Base-by-base conservation (phyloP, 345 rosid species). In the Cochlearia excelsa region DNA sequence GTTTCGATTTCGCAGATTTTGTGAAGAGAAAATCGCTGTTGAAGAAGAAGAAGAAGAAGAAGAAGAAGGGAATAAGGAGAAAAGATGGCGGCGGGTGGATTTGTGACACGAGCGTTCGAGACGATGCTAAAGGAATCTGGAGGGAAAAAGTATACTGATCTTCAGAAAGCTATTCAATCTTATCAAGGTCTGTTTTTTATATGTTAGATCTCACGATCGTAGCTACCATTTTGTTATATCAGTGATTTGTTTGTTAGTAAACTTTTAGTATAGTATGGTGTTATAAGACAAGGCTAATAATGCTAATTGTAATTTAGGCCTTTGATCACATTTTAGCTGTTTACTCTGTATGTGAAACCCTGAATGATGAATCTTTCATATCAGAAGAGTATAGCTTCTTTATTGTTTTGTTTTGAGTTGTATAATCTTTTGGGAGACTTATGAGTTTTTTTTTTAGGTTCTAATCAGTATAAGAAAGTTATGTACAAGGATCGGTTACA, bases 71-170 rank as follows among this genome's bases (percentile, higher is more conserved):
- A 9, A 44, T 9, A 27, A 37, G 59, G 26, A 46, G 45, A 10
- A 59, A 46, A 54, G 9, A 82, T 72, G 81, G 99, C 97, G 65
- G 99, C 97, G 8, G 99, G 95, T 28, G 99, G 97, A 26, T 93
- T 93, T 59, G 79, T 93, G 63, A 79, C 73, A 73, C 91, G 99
- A 39, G 97, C 97, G 34, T 89, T 93, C 63, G 97, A 93, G 81
- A 78, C 92, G 65, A 89, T 93, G 81, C 90, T 93, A 68, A 93
- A 89, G 77, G 99, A 93, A 76, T 86, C 94, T 60, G 77, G 83
- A 16, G 75, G 86, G 61, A 89, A 85, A 75, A 89, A 87, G 83
- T 75, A 51, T 50, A 85, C 92, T 46, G 97, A 87, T 81, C 97
- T 93, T 65, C 91, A 81, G 58, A 84, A 81, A 68, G 84, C 99